phyloP scores from a whole-genome alignment of 257 asterid species.

The Datura wrightii region DNA sequence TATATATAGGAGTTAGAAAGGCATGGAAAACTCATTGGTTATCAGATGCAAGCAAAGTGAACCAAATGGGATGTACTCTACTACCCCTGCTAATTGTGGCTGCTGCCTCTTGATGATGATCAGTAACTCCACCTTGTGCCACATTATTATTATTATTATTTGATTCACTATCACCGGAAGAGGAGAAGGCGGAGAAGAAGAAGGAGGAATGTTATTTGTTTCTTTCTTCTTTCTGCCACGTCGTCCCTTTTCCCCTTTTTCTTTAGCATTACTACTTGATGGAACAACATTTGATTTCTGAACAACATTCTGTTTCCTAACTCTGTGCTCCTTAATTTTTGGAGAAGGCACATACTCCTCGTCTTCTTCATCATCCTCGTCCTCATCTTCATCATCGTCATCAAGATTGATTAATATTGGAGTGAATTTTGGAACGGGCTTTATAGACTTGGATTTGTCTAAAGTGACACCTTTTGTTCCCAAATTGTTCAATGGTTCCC shows the following conservation, averaged over 20 bases:
- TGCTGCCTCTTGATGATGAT: not conserved
- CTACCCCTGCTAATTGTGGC: not conserved
- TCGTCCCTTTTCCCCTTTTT: conserved; percentile 10
- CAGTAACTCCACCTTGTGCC: not conserved
- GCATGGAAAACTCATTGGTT: conserved; percentile 33
- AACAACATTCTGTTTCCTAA: conserved; percentile 3
- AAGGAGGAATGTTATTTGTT: not conserved
- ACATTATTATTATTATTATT: not conserved
- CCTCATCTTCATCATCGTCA: not conserved
- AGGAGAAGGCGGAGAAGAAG: not conserved
- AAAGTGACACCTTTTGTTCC: not conserved
- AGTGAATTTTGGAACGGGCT: not conserved
- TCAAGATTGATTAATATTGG: not conserved
- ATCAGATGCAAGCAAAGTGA: conserved; percentile 38
- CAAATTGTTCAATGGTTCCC: conserved; percentile 21
- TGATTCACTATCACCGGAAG: too few relatives aligned
- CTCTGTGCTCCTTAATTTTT: not conserved
- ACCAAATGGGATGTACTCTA: conserved; percentile 32
- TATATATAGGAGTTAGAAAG: not conserved
- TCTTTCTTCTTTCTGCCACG: conserved; percentile 10
- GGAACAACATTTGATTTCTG: not conserved
- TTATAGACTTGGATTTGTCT: not conserved
- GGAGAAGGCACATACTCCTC: not conserved
- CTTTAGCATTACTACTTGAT: not conserved
- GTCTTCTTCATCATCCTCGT: not conserved